phyloP scores from a whole-genome alignment of 768 basidiomycete genomes.

The Rhodotorula graminis region DNA sequence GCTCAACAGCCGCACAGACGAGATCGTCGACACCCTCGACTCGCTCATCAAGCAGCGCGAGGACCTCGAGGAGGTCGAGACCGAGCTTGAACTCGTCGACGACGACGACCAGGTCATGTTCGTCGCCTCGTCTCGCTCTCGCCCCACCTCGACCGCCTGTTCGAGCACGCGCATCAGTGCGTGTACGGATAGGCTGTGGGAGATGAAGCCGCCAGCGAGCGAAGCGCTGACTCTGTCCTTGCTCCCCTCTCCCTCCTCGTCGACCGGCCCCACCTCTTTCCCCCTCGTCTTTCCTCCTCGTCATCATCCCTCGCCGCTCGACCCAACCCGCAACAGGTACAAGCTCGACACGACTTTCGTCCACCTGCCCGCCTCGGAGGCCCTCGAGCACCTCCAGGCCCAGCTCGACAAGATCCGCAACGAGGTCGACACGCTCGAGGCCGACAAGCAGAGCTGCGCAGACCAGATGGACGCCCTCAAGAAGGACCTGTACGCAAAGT shows the following conservation, averaged over 20 bases:
- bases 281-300: no score
- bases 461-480: slow-evolving; percentile 31
- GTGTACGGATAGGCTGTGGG: no score
- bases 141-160: no score
- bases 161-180: no score
- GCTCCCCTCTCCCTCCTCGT: no score
- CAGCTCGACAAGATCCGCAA: slow-evolving; percentile 11
- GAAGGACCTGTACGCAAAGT: slow-evolving; percentile 35
- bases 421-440: slow-evolving; percentile 13
- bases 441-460: slow-evolving; percentile 14
- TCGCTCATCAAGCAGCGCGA: slow-evolving; percentile 46
- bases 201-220: no score
- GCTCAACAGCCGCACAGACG: slow-evolving; percentile 47
- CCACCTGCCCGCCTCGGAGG: slow-evolving; percentile 45
- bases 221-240: no score
- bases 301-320: not conserved
- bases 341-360: slow-evolving; percentile 50
- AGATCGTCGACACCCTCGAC: slow-evolving; percentile 47
- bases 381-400: slow-evolving; percentile 30
- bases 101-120: slow-evolving; percentile 47
- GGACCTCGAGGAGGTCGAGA: slow-evolving; percentile 49
- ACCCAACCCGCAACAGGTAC: slow-evolving; percentile 42
- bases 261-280: no score
- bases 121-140: not conserved
- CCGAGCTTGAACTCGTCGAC: slow-evolving; percentile 49